Percentiles rank a stretch among this genome's conserved stretches.
phyloP scores from a whole-genome alignment of 2,329 filamentous ascomycete species.

The Bretziella fagacearum region DNA sequence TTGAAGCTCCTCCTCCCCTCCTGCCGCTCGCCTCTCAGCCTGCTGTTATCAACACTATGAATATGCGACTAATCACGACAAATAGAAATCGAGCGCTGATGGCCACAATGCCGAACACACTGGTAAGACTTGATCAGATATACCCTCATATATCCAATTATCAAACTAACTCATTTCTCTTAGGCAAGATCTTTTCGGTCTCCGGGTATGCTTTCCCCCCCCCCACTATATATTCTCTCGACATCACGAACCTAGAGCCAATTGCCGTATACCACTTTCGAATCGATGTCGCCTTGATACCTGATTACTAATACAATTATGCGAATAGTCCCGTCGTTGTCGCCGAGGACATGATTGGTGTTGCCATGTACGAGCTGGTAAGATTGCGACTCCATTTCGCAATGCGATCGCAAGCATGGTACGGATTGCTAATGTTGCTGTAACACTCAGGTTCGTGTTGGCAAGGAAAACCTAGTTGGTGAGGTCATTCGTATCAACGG shows the following conservation, averaged over 20 bases:
- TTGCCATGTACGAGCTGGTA: conserved; percentile 99
- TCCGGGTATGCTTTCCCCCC: conserved; percentile 33
- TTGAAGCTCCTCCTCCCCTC: not conserved
- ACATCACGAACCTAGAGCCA: conserved; percentile 11
- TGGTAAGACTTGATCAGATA: conserved; percentile 3
- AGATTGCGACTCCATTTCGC: conserved; percentile 20
- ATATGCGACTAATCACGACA: not conserved
- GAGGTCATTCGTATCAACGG: conserved; percentile 96
- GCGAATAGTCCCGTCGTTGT: conserved; percentile 69
- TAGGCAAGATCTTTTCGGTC: conserved; percentile 46
- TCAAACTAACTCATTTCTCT: conserved; percentile 6
- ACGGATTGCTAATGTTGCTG: conserved; percentile 3
- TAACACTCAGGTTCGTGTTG: conserved; percentile 66
- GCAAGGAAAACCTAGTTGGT: conserved; percentile 78
- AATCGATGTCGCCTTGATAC: not conserved
- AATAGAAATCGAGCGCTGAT: conserved; percentile 11
- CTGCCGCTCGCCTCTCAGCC: not conserved
- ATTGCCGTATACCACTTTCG: not conserved
- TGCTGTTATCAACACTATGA: not conserved
- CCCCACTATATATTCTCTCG: conserved; percentile 6
- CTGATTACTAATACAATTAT: conserved; percentile 20
- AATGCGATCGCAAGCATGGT: conserved; percentile 1
- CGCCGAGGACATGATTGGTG: conserved; percentile 95
- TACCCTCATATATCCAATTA: too few relatives aligned
- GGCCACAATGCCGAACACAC: conserved; percentile 12